Evolutionary conservation across 2,329 filamentous ascomycete species (phyloP).

Genomic region (Geosmithia putterillii): DNA sequence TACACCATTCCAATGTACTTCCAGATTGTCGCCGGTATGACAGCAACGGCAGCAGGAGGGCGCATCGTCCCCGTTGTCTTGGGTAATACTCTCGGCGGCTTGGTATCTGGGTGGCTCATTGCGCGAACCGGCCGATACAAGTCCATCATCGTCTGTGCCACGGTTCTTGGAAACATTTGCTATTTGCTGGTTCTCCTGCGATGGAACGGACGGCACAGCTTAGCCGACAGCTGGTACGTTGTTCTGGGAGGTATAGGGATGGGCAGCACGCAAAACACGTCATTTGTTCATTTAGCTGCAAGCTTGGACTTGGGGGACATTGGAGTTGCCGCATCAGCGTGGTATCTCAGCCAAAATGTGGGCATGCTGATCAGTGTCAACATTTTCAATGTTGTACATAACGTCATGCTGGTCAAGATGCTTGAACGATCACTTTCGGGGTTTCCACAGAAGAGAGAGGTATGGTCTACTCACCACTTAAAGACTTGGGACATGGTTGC

Average conservation of each 20-base stretch:
- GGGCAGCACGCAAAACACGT: background rate
- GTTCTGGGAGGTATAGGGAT: conserved; percentile 1
- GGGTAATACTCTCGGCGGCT: conserved; percentile 2
- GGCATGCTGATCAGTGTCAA: background rate
- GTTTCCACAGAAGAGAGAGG: no score
- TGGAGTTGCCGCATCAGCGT: background rate
- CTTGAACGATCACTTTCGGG: background rate
- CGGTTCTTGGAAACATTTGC: background rate
- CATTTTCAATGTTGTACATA: background rate
- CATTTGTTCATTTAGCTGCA: conserved; percentile 1
- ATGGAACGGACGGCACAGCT: background rate
- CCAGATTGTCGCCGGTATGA: background rate
- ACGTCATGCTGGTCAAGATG: background rate
- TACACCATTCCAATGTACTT: conserved; percentile 2
- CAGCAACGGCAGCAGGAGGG: background rate
- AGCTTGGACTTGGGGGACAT: background rate
- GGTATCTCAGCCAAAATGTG: background rate
- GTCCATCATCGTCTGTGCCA: background rate
- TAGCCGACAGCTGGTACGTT: background rate
- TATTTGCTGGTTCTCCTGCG: background rate
- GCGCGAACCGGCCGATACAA: background rate
- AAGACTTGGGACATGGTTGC: no score
- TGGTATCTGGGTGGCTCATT: background rate
- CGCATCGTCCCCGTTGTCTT: background rate
- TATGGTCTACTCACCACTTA: no score